A percentile compares a stretch with the other conserved stretches of the same genome.
These are phyloP conservation scores for Huntiella moniliformis DNA, from an alignment of 2,329 filamentous ascomycete genomes.

Conservation along the genomic window DNA sequence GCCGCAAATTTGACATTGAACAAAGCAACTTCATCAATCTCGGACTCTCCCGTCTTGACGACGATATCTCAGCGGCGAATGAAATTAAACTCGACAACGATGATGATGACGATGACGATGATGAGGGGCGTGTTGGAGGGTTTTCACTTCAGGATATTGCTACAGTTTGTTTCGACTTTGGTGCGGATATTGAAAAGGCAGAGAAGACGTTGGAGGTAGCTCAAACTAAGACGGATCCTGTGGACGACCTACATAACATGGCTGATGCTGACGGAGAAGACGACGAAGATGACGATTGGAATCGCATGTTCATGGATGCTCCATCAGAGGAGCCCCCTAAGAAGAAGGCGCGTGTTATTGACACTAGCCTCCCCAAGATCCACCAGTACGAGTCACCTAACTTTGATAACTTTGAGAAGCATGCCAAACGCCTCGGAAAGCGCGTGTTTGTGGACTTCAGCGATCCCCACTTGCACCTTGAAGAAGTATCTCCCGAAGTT, in stretches of 20 bases:
- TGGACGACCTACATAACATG: no score
- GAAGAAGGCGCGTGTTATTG: conserved; percentile 50
- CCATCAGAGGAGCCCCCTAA: conserved; percentile 26
- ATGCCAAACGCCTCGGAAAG: conserved; percentile 55
- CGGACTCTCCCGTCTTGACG: conserved; percentile 21
- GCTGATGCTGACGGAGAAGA: conserved; percentile 13
- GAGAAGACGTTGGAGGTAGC: conserved; percentile 9
- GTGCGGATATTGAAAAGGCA: conserved; percentile 13
- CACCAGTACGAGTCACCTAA: conserved; percentile 45
- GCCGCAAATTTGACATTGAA: conserved; percentile 31
- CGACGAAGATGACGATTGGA: conserved; percentile 42
- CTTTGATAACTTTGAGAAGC: conserved; percentile 63
- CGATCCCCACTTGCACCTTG: conserved; percentile 70
- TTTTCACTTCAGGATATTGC: conserved; percentile 65
- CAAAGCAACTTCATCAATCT: conserved; percentile 13
- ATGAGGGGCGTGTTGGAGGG: conserved; percentile 51
- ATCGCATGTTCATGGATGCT: conserved; percentile 38
- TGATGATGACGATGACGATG: conserved; percentile 31
- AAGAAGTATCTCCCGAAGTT: conserved; percentile 50
- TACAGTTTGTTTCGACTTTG: conserved; percentile 41
- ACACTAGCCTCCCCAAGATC: conserved; percentile 39
- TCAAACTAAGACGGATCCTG: conserved; percentile 11
- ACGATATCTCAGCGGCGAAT: conserved; percentile 17
- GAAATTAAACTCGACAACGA: conserved; percentile 31
- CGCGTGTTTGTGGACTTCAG: conserved; percentile 70